Base-by-base conservation (phyloP, 2,329 filamentous ascomycete species). In the Fusarium pininemorale region DNA sequence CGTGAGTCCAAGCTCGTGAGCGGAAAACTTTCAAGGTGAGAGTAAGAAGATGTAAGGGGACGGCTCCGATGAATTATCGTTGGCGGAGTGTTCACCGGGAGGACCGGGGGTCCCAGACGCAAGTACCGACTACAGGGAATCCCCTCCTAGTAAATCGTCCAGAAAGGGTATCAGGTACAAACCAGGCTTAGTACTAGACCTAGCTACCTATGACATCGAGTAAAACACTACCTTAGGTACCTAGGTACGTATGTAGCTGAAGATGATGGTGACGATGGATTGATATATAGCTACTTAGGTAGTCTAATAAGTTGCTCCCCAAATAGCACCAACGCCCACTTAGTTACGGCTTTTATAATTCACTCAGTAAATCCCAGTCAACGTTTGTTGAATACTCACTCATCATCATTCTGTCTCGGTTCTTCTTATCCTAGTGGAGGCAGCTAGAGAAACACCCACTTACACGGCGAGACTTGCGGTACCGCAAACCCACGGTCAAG, bases 41-140 rank as follows among this genome's bases (percentile, higher is more conserved):
- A 71, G 62, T 41, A 48, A 65, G 51, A 37, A 22, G 47, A 44
- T 62, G 38, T 51, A 55, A 58, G 24, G 20, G 41, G 12, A 35
- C 30, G 41, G 63, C 39, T 76, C 76, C 76, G 76, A 66, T 69
- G 66, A 72, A 78, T 78, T 78, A 76, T 78, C 76, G 76, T 77
- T 48, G 51, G 62, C 62, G 70, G 58, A 63, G 64, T 38, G 44
- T 53, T 66, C 67, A 63, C 75, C 58, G 53, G 45, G 56, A 48
- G 28, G 54, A 14, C 54, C 41, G 47, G 59, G 65, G 38, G 18
- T 12, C 22, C 18, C 20, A 41, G 42, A 47, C 48, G 53, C 47
- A 60, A 56, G 72, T 62, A 61, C 47, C 30, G 24, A 39, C 30
- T 69, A 70, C 67, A 72, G 41, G 57, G 62, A 30, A 12, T 6